A percentile compares a stretch with the other conserved stretches of the same genome.
These are phyloP conservation scores for Pezicula radicicola DNA, from an alignment of 2,329 filamentous ascomycete species.

Conservation along the genomic window DNA sequence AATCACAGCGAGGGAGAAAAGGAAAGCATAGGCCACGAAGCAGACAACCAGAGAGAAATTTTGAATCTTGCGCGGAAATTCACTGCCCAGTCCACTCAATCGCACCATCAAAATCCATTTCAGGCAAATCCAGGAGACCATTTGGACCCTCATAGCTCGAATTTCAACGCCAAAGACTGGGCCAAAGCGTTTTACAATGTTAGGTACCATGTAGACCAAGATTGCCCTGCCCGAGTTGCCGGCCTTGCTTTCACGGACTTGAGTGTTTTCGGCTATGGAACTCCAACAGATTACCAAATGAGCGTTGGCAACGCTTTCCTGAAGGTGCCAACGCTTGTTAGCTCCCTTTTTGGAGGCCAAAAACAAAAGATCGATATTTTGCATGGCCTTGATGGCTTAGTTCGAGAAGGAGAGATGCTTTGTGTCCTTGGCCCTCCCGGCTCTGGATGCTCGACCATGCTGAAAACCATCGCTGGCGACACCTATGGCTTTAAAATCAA, in stretches of 20 bases:
- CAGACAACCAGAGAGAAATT: no score
- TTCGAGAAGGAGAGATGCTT: slow-evolving; percentile 60
- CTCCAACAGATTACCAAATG: slow-evolving; percentile 12
- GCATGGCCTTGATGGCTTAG: slow-evolving; percentile 55
- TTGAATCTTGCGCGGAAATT: no score
- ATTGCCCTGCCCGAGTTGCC: slow-evolving; percentile 2
- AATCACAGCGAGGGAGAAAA: no score
- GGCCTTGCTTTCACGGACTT: slow-evolving; percentile 9
- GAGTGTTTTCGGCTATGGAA: slow-evolving; percentile 10
- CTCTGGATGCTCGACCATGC: slow-evolving; percentile 56
- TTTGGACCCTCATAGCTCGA: no score
- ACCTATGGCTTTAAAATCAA: slow-evolving; percentile 52
- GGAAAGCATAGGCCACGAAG: no score
- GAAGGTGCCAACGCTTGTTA: not conserved
- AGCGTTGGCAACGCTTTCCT: slow-evolving; percentile 7
- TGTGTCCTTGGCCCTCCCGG: slow-evolving; percentile 64
- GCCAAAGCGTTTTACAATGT: slow-evolving; percentile 5
- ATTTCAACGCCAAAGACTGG: slow-evolving; percentile 5
- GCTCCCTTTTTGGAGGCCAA: slow-evolving; percentile 41
- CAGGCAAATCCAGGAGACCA: no score
- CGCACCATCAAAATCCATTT: no score
- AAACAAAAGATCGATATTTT: slow-evolving; percentile 52
- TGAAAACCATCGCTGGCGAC: slow-evolving; percentile 53
- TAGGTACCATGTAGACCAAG: not conserved
- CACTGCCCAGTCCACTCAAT: no score